Conservation (phyloP, 2,329 filamentous ascomycete genomes). For the Colletotrichum falcatum region DNA sequence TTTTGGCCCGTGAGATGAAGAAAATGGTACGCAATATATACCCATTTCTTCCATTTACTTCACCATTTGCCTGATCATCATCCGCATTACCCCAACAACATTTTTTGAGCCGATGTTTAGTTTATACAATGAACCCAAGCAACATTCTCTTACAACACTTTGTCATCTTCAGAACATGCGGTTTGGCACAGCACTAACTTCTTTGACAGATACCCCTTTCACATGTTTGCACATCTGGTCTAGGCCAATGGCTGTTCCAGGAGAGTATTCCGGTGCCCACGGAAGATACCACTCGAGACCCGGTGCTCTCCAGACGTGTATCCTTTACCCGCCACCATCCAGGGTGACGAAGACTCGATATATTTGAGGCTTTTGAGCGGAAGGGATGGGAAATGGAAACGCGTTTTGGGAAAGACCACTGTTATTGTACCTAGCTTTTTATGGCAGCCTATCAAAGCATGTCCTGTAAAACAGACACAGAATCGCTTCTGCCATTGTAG, state of each 20-base stretch:
- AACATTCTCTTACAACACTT: not conserved
- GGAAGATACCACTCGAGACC: not conserved
- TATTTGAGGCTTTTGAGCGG: not conserved
- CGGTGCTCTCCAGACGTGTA: not conserved
- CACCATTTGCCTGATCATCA: slow-evolving; percentile 42
- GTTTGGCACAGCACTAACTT: slow-evolving; percentile 10
- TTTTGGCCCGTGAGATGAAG: not conserved
- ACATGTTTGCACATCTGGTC: not conserved
- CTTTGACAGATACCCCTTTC: not conserved
- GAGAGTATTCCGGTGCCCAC: not conserved
- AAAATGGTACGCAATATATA: slow-evolving; percentile 8
- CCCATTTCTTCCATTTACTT: too few species aligned
- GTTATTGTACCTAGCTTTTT: slow-evolving; percentile 7
- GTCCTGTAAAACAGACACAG: not conserved
- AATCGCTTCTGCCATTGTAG: not conserved
- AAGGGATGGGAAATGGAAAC: not conserved
- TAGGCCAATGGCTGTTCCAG: not conserved
- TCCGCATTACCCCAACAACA: slow-evolving; percentile 45
- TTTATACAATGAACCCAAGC: slow-evolving; percentile 49
- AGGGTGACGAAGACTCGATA: not conserved
- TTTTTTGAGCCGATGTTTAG: slow-evolving; percentile 57
- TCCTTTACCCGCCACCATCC: not conserved
- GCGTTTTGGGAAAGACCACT: not conserved
- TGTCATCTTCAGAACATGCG: not conserved
- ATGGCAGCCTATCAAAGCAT: not conserved